Evolutionary conservation across 1,284 basidiomycete genomes (phyloP).

Genomic region (Cutaneotrichosporon curvatum): DNA sequence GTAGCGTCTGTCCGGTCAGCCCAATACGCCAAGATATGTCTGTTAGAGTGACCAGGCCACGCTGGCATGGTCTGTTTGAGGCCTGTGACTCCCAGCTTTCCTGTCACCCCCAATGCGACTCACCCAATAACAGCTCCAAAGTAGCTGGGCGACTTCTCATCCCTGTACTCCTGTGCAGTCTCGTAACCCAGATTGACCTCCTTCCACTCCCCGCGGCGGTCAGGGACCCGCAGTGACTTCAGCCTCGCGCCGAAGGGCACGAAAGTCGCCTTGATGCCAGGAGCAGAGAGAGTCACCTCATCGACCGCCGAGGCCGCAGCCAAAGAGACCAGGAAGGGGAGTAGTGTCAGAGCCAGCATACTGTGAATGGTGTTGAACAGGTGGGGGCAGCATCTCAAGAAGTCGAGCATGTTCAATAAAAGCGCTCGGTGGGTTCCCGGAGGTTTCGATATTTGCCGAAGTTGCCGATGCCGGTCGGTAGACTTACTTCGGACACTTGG

Average conservation of each 20-base stretch:
- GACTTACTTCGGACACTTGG: too few relatives aligned
- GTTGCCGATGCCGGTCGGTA: too few relatives aligned
- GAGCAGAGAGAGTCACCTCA: slow-evolving; percentile 20
- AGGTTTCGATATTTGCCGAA: too few relatives aligned
- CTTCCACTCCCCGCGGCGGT: slow-evolving; percentile 16
- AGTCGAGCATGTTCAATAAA: too few relatives aligned
- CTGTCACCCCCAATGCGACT: slow-evolving; percentile 2
- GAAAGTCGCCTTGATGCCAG: slow-evolving; percentile 33
- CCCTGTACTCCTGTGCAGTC: slow-evolving; percentile 13
- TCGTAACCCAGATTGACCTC: slow-evolving; percentile 33
- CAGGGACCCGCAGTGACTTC: slow-evolving; percentile 27
- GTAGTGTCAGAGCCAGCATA: too few relatives aligned
- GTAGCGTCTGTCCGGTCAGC: slow-evolving; percentile 19
- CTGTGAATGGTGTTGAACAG: too few relatives aligned
- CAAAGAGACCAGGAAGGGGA: too few relatives aligned
- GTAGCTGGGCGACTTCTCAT: slow-evolving; percentile 21
- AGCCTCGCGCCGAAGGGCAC: slow-evolving; percentile 30
- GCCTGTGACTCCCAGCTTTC: background rate
- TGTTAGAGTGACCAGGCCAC: background rate
- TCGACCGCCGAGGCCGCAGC: slow-evolving; percentile 7
- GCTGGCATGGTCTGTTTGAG: slow-evolving; percentile 20
- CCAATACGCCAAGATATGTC: too few relatives aligned
- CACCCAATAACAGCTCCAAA: slow-evolving; percentile 33
- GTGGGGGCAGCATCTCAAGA: too few relatives aligned
- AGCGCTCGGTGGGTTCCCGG: too few relatives aligned